Percentiles rank a stretch among this genome's conserved stretches.
Conservation (phyloP, 176 grass and related monocot species). For the Hordeum vulgare region DNA sequence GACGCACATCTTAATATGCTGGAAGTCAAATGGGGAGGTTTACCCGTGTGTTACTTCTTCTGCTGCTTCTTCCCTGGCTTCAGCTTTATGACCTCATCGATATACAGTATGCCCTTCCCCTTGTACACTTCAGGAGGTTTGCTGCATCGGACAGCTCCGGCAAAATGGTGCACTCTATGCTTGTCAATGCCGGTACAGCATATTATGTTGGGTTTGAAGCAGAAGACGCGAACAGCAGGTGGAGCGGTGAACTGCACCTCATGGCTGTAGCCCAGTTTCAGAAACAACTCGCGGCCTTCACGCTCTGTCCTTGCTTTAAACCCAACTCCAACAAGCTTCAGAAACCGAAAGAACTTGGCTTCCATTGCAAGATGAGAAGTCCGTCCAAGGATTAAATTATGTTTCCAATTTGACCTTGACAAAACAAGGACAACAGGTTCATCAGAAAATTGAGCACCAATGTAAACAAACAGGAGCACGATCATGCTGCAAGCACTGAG, state of each 20-base stretch:
- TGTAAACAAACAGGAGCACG: not conserved
- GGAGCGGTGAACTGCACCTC: conserved; percentile 64
- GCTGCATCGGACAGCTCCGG: conserved; percentile 43
- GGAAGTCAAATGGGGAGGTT: not conserved
- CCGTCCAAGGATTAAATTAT: not conserved
- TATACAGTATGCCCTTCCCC: conserved; percentile 56
- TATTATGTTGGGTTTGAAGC: conserved; percentile 63
- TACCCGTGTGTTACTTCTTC: conserved; percentile 28
- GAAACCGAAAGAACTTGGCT: conserved; percentile 52
- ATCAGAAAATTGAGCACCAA: not conserved
- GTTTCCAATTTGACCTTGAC: not conserved
- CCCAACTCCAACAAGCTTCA: conserved; percentile 60
- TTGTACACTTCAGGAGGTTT: conserved; percentile 67
- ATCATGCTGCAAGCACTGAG: not conserved
- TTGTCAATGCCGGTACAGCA: conserved; percentile 49
- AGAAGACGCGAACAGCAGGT: conserved; percentile 64
- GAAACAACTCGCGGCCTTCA: conserved; percentile 55
- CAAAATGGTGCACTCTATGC: conserved; percentile 50
- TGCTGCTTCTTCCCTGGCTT: conserved; percentile 52
- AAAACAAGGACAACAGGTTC: not conserved
- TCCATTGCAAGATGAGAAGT: conserved; percentile 31
- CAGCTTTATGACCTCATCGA: conserved; percentile 65
- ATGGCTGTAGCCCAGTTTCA: conserved; percentile 68
- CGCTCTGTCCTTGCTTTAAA: conserved; percentile 63
- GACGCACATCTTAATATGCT: not conserved